Evolutionary conservation across 495 filamentous ascomycete genomes (phyloP).

Genomic region (Diplogelasinospora grovesii): DNA sequence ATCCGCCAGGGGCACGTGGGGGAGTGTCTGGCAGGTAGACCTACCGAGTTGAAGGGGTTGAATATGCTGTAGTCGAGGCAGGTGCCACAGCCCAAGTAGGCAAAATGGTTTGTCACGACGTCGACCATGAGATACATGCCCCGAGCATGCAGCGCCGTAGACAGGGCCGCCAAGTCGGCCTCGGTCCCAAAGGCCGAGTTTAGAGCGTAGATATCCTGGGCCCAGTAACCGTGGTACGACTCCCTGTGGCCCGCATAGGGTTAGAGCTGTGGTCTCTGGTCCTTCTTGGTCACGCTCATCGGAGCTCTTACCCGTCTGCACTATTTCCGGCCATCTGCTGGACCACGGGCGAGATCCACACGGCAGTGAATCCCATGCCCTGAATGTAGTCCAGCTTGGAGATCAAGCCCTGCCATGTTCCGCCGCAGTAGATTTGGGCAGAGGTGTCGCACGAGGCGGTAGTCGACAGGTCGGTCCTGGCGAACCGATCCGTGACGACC

Average conservation of each 20-base stretch:
- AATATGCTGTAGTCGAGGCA: constrained; percentile 56
- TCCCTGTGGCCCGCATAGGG: constrained; percentile 13
- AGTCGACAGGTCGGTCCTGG: constrained; percentile 58
- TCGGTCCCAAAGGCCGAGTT: constrained; percentile 61
- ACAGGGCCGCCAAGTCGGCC: constrained; percentile 57
- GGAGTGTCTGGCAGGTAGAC: neutral
- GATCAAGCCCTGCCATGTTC: constrained; percentile 66
- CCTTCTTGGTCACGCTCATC: too few relatives aligned
- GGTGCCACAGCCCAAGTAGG: constrained; percentile 47
- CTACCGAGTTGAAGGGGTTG: constrained; percentile 55
- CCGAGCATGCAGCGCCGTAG: constrained; percentile 51
- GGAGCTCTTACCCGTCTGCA: constrained; percentile 40
- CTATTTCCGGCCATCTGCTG: constrained; percentile 48
- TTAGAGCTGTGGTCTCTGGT: too few relatives aligned
- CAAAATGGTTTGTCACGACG: constrained; percentile 75
- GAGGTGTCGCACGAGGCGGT: constrained; percentile 47
- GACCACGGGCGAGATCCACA: constrained; percentile 78
- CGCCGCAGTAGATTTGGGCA: constrained; percentile 60
- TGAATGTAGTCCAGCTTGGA: constrained; percentile 66
- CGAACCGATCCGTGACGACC: constrained; percentile 70
- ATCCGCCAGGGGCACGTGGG: too few relatives aligned
- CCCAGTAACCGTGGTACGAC: constrained; percentile 77
- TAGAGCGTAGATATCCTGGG: constrained; percentile 56
- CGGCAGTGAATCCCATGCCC: constrained; percentile 72
- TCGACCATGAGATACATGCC: constrained; percentile 73